phyloP scores from a whole-genome alignment of 495 filamentous ascomycete species.

The Hypoxylon crocopeplum region DNA sequence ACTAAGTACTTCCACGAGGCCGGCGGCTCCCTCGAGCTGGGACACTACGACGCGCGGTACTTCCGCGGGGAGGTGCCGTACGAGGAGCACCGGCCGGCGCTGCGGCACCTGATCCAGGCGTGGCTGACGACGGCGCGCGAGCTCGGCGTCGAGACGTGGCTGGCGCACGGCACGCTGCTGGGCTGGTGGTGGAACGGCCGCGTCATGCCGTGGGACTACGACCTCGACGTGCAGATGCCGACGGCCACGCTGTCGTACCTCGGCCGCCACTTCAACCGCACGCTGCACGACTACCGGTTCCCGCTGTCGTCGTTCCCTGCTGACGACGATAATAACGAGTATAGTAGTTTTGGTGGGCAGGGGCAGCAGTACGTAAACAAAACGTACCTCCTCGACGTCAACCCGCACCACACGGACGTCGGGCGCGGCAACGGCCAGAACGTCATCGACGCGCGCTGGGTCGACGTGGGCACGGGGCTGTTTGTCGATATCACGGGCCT shows the following conservation, averaged over 20 bases:
- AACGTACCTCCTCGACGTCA: conserved; percentile 77
- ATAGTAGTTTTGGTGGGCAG: neutral
- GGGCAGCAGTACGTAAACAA: conserved; percentile 20
- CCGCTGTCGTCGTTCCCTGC: conserved; percentile 8
- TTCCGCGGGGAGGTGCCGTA: conserved; percentile 67
- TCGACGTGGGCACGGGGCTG: conserved; percentile 76
- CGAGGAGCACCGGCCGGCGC: conserved; percentile 65
- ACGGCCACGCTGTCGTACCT: conserved; percentile 67
- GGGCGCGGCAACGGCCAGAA: conserved; percentile 72
- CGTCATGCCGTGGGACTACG: conserved; percentile 87
- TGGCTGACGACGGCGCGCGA: conserved; percentile 72
- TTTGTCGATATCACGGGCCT: conserved; percentile 91
- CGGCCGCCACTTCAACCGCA: conserved; percentile 69
- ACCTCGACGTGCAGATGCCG: conserved; percentile 83
- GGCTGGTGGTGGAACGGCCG: conserved; percentile 94
- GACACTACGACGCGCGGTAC: conserved; percentile 77
- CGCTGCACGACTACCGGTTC: conserved; percentile 65
- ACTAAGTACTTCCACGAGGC: conserved; percentile 63
- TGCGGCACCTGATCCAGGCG: conserved; percentile 73
- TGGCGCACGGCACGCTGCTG: conserved; percentile 84
- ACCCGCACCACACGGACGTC: conserved; percentile 68
- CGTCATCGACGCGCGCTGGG: conserved; percentile 86
- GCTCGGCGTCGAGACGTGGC: conserved; percentile 79
- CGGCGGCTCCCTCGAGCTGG: conserved; percentile 60
- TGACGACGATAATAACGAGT: neutral